These are phyloP conservation scores for Solanum chilense DNA, from an alignment of 257 asterid species.

Conservation along the genomic window DNA sequence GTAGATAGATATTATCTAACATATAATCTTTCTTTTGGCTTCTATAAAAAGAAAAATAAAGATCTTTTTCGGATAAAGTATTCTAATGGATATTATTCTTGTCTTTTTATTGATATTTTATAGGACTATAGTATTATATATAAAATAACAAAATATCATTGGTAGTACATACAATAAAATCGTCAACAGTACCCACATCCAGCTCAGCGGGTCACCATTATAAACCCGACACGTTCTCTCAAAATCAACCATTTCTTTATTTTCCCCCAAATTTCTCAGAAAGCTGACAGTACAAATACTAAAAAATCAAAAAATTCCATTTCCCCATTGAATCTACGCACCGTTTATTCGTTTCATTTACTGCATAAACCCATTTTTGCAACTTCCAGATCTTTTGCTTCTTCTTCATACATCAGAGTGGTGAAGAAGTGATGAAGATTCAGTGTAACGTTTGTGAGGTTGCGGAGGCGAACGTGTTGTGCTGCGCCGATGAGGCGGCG, in stretches of 20 bases:
- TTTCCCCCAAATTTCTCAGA: background rate
- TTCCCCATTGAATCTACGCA: background rate
- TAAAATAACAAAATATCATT: background rate
- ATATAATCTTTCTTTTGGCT: background rate
- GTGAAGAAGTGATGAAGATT: slow-evolving; percentile 46
- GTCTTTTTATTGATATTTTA: background rate
- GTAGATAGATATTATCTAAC: background rate
- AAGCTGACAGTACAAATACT: background rate
- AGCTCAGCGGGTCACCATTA: slow-evolving; percentile 15
- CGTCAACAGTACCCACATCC: background rate
- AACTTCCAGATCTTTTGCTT: background rate
- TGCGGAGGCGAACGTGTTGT: slow-evolving; percentile 64
- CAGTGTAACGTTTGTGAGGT: slow-evolving; percentile 83
- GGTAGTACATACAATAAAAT: background rate
- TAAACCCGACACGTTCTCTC: slow-evolving; percentile 12
- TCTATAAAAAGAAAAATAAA: background rate
- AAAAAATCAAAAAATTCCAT: background rate
- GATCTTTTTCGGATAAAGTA: background rate
- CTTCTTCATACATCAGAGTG: background rate
- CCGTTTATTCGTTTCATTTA: background rate
- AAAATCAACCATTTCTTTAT: slow-evolving; percentile 4
- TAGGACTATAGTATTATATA: too few species aligned
- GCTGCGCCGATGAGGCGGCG: slow-evolving; percentile 95
- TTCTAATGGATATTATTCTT: background rate
- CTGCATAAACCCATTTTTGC: background rate